A percentile compares a stretch with the other conserved stretches of the same genome.
phyloP scores from a whole-genome alignment of 768 basidiomycete genomes.

The Lentinula guzmanii region DNA sequence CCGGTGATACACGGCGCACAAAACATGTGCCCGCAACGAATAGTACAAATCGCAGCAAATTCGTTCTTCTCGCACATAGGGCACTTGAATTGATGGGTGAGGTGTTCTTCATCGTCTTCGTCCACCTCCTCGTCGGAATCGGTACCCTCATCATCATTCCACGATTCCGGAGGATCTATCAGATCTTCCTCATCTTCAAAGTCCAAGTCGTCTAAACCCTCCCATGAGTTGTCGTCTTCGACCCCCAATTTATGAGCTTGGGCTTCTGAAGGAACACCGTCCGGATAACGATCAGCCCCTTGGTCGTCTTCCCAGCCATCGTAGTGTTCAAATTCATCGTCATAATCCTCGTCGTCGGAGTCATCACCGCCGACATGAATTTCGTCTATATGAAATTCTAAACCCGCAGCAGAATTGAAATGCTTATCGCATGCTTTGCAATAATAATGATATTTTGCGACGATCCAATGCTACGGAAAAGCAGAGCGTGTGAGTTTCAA shows the following conservation, averaged over 20 bases:
- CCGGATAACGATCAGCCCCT: background rate
- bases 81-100: background rate
- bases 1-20: constrained; percentile 4
- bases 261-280: background rate
- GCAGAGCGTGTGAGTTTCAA: background rate
- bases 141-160: background rate
- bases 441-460: background rate
- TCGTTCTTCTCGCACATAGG: constrained; percentile 2
- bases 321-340: background rate
- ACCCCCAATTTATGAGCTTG: background rate
- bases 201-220: background rate
- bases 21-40: constrained; percentile 2
- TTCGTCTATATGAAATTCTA: background rate
- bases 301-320: constrained; percentile 5
- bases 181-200: constrained; percentile 5
- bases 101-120: background rate
- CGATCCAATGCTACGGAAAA: background rate
- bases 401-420: background rate
- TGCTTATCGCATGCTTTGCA: background rate
- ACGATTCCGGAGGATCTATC: background rate
- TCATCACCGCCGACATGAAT: background rate
- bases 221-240: constrained; percentile 1
- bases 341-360: background rate
- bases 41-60: background rate
- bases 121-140: background rate